Conservation (phyloP, 2,329 filamentous ascomycete genomes). For the Monosporascus sp. region DNA sequence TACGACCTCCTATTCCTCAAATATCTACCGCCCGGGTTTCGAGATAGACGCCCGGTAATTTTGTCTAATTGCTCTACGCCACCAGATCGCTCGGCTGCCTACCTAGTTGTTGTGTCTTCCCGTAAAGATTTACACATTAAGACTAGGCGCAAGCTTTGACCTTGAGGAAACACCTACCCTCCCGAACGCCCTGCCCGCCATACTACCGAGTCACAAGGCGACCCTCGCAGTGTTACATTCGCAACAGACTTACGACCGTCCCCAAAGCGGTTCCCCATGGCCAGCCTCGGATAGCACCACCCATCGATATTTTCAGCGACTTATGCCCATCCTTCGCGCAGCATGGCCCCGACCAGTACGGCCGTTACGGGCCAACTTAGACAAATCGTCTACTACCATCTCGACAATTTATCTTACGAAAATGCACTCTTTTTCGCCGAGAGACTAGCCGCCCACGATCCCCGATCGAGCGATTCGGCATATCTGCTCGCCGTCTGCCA, state of each 20-base stretch:
- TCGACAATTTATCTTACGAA: conserved; percentile 84
- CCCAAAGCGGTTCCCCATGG: conserved; percentile 28
- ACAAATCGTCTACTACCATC: conserved; percentile 60
- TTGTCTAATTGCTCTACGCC: neutral
- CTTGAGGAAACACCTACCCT: neutral
- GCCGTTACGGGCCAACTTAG: conserved; percentile 49
- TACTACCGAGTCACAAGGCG: neutral
- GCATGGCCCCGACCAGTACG: conserved; percentile 49
- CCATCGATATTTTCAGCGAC: conserved; percentile 7
- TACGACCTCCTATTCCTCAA: neutral
- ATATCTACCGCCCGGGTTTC: neutral
- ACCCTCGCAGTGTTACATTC: conserved; percentile 1
- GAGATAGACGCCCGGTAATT: neutral
- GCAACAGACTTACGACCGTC: neutral
- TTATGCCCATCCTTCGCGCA: conserved; percentile 9
- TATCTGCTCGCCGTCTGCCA: conserved; percentile 84
- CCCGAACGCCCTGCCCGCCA: neutral
- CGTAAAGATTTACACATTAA: neutral
- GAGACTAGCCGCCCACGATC: conserved; percentile 77
- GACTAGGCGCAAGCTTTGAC: neutral
- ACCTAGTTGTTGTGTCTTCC: neutral
- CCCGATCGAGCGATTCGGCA: conserved; percentile 70
- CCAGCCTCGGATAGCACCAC: conserved; percentile 20
- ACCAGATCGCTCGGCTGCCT: neutral
- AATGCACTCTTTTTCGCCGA: conserved; percentile 94